Conservation (phyloP, 257 asterid genomes). For the Solanum gracilifrons region DNA sequence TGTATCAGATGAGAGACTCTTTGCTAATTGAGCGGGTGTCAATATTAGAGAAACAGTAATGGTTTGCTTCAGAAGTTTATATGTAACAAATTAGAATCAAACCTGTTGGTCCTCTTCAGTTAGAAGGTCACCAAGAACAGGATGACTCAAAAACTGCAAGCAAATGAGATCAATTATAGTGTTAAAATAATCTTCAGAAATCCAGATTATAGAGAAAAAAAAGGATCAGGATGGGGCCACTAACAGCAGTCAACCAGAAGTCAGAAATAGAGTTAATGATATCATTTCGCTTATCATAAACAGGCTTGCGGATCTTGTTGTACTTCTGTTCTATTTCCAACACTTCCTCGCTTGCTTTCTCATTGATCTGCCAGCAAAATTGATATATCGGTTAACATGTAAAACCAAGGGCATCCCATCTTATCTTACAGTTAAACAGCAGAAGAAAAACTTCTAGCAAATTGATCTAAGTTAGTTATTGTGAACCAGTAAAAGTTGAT, state of each 20-base stretch:
- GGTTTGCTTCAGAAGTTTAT: neutral
- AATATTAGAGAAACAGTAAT: neutral
- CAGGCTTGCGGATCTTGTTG: slow-evolving; percentile 83
- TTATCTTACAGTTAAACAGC: neutral
- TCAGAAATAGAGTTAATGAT: slow-evolving; percentile 72
- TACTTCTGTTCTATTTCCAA: slow-evolving; percentile 88
- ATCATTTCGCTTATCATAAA: slow-evolving; percentile 73
- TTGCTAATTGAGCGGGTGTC: neutral
- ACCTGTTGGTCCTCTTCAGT: slow-evolving; percentile 72
- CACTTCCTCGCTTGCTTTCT: slow-evolving; percentile 91
- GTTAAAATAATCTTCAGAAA: neutral
- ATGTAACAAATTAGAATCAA: neutral
- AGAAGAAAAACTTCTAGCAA: neutral
- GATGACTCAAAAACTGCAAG: slow-evolving; percentile 86
- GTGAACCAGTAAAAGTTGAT: neutral
- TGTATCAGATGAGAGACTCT: neutral
- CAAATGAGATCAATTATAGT: neutral
- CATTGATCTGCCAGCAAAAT: slow-evolving; percentile 64
- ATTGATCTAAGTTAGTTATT: neutral
- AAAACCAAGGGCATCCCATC: neutral
- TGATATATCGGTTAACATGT: neutral
- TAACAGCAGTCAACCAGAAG: slow-evolving; percentile 96
- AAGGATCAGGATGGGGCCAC: slow-evolving; percentile 19
- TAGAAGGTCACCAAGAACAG: slow-evolving; percentile 77
- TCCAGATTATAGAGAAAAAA: neutral